Base-by-base conservation (phyloP, 2,329 filamentous ascomycete species). In the Magnaporthiopsis poae region DNA sequence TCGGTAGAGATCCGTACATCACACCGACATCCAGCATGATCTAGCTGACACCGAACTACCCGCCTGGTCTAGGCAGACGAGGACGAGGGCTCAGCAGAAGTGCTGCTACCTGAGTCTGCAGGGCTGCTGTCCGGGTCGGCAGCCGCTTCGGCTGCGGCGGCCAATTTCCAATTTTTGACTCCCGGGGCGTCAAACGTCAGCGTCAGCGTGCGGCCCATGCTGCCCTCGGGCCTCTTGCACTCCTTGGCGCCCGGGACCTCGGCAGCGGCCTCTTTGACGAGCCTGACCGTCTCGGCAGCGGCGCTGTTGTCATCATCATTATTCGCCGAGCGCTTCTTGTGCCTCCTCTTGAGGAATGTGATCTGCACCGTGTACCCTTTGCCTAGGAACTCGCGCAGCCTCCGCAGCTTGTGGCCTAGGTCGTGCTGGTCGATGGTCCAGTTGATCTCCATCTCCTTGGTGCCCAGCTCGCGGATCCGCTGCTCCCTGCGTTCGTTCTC, bases 371-470 rank as follows among this genome's bases (percentile, higher is more conserved):
- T 87, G 74, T 85, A 83, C 0, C 92, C 92, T 75, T 91, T 91
- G 11, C 75, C 79, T 74, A 97, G 74, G 74, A 96, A 96, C 66
- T 79, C 81, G 68, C 78, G 78, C 72, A 94, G 75, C 78, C 87
- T 86, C 72, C 84, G 84, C 75, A 95, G 75, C 73, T 88, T 85
- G 75, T 90, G 88, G n/a, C 78, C 78, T 65, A 96, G 76, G 79
- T 97, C 93, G 74, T 94, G 85, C 15, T 77, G 74, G 68, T 87
- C 88, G 72, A 96, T 96, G 46, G 89, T 88, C 93, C 93, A 98
- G 76, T 92, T 94, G 71, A 98, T 72, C 78, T 97, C 93, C n/a
- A 97, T 76, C 74, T 89, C 88, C 79, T 97, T 97, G 21, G 77
- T 74, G 70, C 80, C 81, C 52, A 78, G 72, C 27, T 73, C 71